Evolutionary conservation across 352 stramenopile species (phyloP), one percentile per base, ranked within the genome.

Genomic region (Phytophthora gonapodyides): DNA sequence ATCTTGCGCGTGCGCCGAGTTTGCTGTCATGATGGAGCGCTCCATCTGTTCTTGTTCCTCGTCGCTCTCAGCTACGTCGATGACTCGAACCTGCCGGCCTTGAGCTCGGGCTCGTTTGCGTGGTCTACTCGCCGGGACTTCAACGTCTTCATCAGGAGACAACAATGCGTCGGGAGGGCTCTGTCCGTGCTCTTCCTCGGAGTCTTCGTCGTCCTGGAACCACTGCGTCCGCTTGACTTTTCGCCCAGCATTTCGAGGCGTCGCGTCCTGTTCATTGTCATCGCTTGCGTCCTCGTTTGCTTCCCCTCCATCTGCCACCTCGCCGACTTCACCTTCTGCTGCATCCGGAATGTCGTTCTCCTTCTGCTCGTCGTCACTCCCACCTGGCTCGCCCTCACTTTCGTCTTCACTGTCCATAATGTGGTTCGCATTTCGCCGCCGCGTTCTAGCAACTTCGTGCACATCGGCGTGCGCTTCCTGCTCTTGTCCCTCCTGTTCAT

Each of bases 341-440:
- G 30, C 52, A 44, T 67, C 49, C 42, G 27, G 50, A 15, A 31
- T 42, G 31, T 53, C 40, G 7, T 55, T 27, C 6, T 46, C 66
- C 24, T 55, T 51, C 15, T 61, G 24, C 13, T 69, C 60, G 50
- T 76, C 63, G 7, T 71, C 52, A 7, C 48, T 50, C 16, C 45
- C 53, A 42, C 36, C 27, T 9, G 36, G 35, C 27, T 47, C 40
- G 33, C 24, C 47, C 27, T 64, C 57, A 2, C 57, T 51, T 56
- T 78, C 61, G n/a, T 77, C 56, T 7, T 74, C 60, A 19, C 64
- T 78, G 46, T 80, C 72, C 33, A 78, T 17, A 48, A 80, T 75
- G 16, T 73, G 69, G 44, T 75, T 80, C 16, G 63, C 42, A 54
- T 75, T 71, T 44, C 51, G 64, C 17, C 58, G 58, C 61, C 64